Base-by-base conservation (phyloP, 257 asterid species). In the Solanum paucissectum region DNA sequence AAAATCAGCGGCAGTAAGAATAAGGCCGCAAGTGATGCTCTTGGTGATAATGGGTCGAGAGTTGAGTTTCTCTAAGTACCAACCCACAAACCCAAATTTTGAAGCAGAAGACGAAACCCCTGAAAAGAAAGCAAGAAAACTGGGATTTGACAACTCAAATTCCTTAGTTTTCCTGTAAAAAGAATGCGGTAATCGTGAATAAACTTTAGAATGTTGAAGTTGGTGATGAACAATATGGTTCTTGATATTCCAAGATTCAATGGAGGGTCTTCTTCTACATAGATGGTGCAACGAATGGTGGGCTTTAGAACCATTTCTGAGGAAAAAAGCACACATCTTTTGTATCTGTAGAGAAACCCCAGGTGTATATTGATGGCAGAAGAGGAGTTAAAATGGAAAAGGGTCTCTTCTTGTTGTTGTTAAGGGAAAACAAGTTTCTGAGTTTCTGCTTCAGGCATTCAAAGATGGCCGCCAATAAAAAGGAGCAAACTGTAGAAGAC, bases 41-140 rank as follows among this genome's bases (percentile, higher is more conserved):
- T 96, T 96, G 21, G 99, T 96, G 83, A 93, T 81, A 91, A 96
- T 40, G 88, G 99, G 99, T 21, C 94, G 92, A 79, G 94, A 88
- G 82, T 92, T 89, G 83, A 96, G 87, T 90, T 88, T 76, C 52
- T 89, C 87, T 92, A 96, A 83, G 88, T 96, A 96, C 99, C 99
- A 96, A 3, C 87, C 76, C 18, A 94, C 91, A 34, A 95, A 34
- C 84, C 94, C 93, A 87, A 90, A 10, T 86, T 90, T 92, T 5
- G 92, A 87, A 86, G 92, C 60, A 64, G 91, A 86, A 38, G 91
- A 40, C 4, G 93, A 77, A n/a, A 89, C 87, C 79, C 83, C 83
- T 9, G 87, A 12, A 58, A 93, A 71, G 73, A 89, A 87, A 27
- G 84, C 76, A n/a, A 82, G 42, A 10, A 87, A 44, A 81, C 69